Evolutionary conservation across 2,329 filamentous ascomycete genomes (phyloP).

Genomic region (Colletotrichum sp.): DNA sequence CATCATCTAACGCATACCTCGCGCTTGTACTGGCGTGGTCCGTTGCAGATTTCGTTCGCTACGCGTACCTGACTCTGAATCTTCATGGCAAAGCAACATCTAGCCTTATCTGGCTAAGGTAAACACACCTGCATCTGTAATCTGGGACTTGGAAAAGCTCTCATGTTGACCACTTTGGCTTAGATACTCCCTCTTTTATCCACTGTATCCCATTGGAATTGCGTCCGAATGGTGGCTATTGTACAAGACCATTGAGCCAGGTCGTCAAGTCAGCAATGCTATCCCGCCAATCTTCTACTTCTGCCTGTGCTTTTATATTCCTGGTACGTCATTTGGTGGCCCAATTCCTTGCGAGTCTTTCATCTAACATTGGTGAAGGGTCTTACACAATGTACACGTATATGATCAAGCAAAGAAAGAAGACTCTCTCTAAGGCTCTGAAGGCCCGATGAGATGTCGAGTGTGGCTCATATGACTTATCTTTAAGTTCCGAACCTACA

Average conservation of each 20-base stretch:
- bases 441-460: background rate
- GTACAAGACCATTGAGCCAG: conserved; percentile 69
- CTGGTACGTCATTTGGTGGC: conserved; percentile 59
- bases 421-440: conserved; percentile 65
- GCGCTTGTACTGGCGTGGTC: conserved; percentile 88
- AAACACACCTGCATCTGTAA: background rate
- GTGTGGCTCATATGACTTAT: background rate
- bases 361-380: background rate
- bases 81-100: conserved; percentile 67
- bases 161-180: background rate
- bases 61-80: conserved; percentile 85
- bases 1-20: conserved; percentile 63
- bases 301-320: conserved; percentile 77
- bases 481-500: background rate
- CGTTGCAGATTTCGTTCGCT: conserved; percentile 89
- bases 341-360: background rate
- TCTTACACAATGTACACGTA: conserved; percentile 87
- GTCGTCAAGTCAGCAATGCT: conserved; percentile 47
- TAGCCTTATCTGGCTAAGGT: conserved; percentile 76
- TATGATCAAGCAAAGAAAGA: conserved; percentile 90
- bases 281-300: conserved; percentile 65
- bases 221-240: conserved; percentile 85
- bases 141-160: background rate
- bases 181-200: conserved; percentile 84
- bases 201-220: conserved; percentile 93